Evolutionary conservation across 306 rosid genomes (phyloP).

Genomic region (Quercus ilex): DNA sequence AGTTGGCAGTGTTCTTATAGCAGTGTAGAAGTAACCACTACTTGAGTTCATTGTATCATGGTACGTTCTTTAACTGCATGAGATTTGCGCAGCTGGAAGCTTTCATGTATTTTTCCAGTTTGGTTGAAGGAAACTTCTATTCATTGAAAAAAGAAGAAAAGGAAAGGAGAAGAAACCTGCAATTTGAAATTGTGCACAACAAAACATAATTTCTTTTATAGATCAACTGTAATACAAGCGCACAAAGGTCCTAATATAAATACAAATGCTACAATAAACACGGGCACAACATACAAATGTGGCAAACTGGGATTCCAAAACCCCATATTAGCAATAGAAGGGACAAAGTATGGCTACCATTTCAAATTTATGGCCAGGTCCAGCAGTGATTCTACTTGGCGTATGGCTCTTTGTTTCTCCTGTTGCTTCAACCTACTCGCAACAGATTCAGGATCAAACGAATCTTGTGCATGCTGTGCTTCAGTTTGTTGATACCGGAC

Average conservation of each 20-base stretch:
- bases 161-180: background rate
- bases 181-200: background rate
- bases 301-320: background rate
- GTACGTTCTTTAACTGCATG: no score
- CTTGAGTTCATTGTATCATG: no score
- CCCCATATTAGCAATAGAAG: background rate
- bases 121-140: no score
- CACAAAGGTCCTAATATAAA: background rate
- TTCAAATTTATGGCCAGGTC: slow-evolving; percentile 69
- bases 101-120: no score
- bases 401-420: slow-evolving; percentile 69
- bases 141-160: no score
- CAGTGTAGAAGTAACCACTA: no score
- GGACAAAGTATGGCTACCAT: slow-evolving; percentile 40
- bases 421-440: slow-evolving; percentile 81
- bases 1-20: no score
- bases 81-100: no score
- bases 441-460: slow-evolving; percentile 70
- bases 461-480: slow-evolving; percentile 32
- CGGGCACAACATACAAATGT: background rate
- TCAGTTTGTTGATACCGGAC: slow-evolving; percentile 47
- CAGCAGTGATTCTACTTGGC: slow-evolving; percentile 71
- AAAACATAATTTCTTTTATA: background rate
- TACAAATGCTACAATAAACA: background rate
- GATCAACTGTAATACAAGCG: background rate